A percentile compares a stretch with the other conserved stretches of the same genome.
These are phyloP conservation scores for Stropharia rugosoannulata DNA, from an alignment of 768 basidiomycete species.

Conservation along the genomic window DNA sequence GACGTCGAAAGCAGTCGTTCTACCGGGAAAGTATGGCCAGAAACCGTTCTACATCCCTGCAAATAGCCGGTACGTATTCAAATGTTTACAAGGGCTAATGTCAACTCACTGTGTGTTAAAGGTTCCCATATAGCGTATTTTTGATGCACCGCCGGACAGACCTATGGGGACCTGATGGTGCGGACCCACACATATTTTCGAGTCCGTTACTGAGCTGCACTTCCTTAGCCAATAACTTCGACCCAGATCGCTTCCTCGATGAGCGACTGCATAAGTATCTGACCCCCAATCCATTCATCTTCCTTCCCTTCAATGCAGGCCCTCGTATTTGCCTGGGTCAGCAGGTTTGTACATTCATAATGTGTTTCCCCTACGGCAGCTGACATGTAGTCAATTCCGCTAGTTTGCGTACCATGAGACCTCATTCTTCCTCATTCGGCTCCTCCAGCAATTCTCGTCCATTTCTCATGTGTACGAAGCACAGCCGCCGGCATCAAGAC, in stretches of 20 bases:
- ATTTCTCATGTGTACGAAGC: conserved; percentile 45
- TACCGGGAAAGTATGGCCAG: conserved; percentile 25
- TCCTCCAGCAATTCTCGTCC: conserved; percentile 53
- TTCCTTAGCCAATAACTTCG: conserved; percentile 52
- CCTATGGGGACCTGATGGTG: conserved; percentile 71
- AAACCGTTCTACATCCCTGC: conserved; percentile 39
- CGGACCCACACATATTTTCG: conserved; percentile 2
- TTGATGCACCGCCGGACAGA: conserved; percentile 63
- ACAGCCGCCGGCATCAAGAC: conserved; percentile 38
- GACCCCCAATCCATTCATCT: conserved; percentile 56
- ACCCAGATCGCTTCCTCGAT: conserved; percentile 70
- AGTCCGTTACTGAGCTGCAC: not conserved
- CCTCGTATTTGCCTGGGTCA: conserved; percentile 53
- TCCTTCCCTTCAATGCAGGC: conserved; percentile 53
- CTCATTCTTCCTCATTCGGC: conserved; percentile 60
- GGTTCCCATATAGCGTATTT: conserved; percentile 46
- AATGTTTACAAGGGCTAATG: not conserved
- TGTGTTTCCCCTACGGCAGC: not conserved
- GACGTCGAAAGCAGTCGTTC: conserved; percentile 19
- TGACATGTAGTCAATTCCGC: not conserved
- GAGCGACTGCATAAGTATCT: conserved; percentile 55
- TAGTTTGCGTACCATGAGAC: conserved; percentile 68
- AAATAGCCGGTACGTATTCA: conserved; percentile 10
- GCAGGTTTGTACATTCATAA: conserved; percentile 29
- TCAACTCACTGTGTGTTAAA: conserved; percentile 10